Base-by-base conservation (phyloP, 228 moss, liverwort and hornwort genomes). In the Sphagnum magellanicum region DNA sequence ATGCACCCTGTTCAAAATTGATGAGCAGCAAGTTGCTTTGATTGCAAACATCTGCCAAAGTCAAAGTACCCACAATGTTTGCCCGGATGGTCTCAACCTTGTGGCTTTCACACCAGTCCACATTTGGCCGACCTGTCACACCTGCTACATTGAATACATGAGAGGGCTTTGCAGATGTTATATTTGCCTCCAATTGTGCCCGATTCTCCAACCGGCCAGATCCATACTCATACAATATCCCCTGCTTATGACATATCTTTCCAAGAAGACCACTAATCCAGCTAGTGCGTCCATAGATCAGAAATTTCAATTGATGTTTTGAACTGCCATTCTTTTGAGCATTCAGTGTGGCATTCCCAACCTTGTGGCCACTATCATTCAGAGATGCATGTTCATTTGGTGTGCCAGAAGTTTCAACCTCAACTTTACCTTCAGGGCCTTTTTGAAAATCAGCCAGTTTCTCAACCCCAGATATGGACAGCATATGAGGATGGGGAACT, bases 81-180 rank as follows among this genome's bases (percentile, higher is more conserved):
- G 91, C 89, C 51, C 89, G 72, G 52, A 91, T 91, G 47, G 91
- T 91, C 67, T 91, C 91, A 6, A 71, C 58, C 72, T 82, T 91
- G 82, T 91, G 91, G 49, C 68, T 89, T 77, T 91, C 91, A 61
- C 91, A 91, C 91, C 91, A 91, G 68, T 91, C 91, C 70, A 91
- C 91, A 63, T 91, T 91, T 66, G 91, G 91, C 6, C 89, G 91
- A 16, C 91, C 91, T 2, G 91, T 91, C 59, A 91, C 91, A 10
- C 91, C 91, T 5, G 88, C 91, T 6, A 88, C 91, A 67, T 91
- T 91, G 84, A 91, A 91, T 0, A 91, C 88, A 11, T 91, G 91
- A 48, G 89, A 89, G 8, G 91, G 91, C 70, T 84, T 71, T 73
- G 76, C 70, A 59, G 68, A 68, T 16, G 61, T 71, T 17, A 91